A percentile compares a stretch with the other conserved stretches of the same genome.
phyloP scores from a whole-genome alignment of 306 rosid species.

The Echinosophora koreensis region DNA sequence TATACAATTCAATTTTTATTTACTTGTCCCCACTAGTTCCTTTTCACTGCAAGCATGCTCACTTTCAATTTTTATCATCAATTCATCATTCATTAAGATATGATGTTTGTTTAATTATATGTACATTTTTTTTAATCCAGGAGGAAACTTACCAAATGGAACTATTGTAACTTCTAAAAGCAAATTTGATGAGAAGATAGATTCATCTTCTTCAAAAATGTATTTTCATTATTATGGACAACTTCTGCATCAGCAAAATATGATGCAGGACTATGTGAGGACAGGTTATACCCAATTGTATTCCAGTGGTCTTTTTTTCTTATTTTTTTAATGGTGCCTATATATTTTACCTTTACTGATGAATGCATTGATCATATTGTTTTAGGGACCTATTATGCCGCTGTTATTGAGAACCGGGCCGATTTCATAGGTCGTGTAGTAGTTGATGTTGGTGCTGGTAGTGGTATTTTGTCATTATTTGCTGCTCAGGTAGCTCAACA shows the following conservation, averaged over 20 bases:
- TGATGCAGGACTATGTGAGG: conserved; percentile 86
- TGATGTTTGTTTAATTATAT: conserved; percentile 1
- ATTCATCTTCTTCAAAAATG: conserved; percentile 94
- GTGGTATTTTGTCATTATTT: conserved; percentile 95
- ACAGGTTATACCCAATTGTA: conserved; percentile 60
- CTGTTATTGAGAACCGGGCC: conserved; percentile 86
- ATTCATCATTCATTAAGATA: neutral
- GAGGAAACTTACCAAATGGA: conserved; percentile 67
- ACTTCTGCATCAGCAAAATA: conserved; percentile 89
- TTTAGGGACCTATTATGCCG: conserved; percentile 90
- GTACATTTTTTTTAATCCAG: conserved; percentile 49
- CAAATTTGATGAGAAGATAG: conserved; percentile 95
- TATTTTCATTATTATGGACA: conserved; percentile 98
- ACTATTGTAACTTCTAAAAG: conserved; percentile 60
- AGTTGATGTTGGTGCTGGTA: conserved; percentile 98
- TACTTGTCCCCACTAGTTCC: conserved; percentile 13
- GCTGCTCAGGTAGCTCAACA: conserved; percentile 88
- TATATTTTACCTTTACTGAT: conserved; percentile 26
- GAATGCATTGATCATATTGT: conserved; percentile 32
- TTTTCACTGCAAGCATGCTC: conserved; percentile 1
- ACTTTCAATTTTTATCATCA: neutral
- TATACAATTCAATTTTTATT: conserved; percentile 20
- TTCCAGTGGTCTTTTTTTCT: neutral
- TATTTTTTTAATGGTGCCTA: neutral
- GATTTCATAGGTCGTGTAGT: conserved; percentile 90